These are phyloP conservation scores for Tetracentron sinense DNA, from an alignment of 164 flowering plant genomes.

Conservation along the genomic window DNA sequence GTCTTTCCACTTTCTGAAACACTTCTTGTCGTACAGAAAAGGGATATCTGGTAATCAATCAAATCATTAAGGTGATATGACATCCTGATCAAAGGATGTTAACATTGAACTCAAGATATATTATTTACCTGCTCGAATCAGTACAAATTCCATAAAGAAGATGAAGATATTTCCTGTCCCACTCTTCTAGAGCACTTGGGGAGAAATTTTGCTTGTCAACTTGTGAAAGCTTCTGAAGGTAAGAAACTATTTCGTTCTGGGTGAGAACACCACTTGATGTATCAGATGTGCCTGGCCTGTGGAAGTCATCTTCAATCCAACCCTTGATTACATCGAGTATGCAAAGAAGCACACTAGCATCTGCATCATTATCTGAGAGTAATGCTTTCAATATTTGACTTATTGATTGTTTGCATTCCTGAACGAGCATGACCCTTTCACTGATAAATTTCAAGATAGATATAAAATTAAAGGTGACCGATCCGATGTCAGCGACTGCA, in stretches of 20 bases:
- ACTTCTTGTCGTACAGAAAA: slow-evolving; percentile 72
- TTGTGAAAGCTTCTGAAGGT: slow-evolving; percentile 93
- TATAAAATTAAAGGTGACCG: slow-evolving; percentile 69
- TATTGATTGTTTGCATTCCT: slow-evolving; percentile 72
- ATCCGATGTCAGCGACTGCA: slow-evolving; percentile 72
- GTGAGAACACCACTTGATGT: slow-evolving; percentile 49
- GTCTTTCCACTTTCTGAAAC: slow-evolving; percentile 90
- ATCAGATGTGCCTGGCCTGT: slow-evolving; percentile 46
- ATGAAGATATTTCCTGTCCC: slow-evolving; percentile 91
- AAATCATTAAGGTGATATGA: slow-evolving; percentile 16
- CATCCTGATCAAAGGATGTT: slow-evolving; percentile 1
- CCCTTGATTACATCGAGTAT: slow-evolving; percentile 79
- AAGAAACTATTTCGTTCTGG: slow-evolving; percentile 78
- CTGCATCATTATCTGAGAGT: slow-evolving; percentile 85
- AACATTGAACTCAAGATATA: neutral
- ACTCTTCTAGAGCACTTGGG: slow-evolving; percentile 55
- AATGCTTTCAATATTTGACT: slow-evolving; percentile 65
- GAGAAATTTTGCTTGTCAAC: slow-evolving; percentile 80
- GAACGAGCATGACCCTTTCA: slow-evolving; percentile 80
- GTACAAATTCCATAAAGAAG: slow-evolving; percentile 95
- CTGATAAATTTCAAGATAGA: slow-evolving; percentile 76
- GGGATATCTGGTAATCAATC: slow-evolving; percentile 51
- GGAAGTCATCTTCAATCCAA: slow-evolving; percentile 83
- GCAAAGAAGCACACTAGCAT: slow-evolving; percentile 86
- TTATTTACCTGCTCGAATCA: slow-evolving; percentile 70